These are phyloP conservation scores for Fusarium nurragi DNA, from an alignment of 2,329 filamentous ascomycete species.

Conservation along the genomic window DNA sequence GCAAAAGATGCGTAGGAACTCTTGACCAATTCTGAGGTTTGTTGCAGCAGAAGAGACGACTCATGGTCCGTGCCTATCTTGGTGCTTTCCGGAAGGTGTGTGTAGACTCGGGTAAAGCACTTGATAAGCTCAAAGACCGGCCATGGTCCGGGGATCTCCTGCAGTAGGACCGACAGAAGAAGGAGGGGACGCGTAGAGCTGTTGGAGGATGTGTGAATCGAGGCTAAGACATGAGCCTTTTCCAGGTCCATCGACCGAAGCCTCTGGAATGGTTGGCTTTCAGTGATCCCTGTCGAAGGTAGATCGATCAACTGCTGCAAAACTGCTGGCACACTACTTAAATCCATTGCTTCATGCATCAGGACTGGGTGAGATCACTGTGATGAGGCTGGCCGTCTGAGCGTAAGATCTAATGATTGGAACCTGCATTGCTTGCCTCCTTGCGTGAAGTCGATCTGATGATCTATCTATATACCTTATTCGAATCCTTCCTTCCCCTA, in stretches of 20 bases:
- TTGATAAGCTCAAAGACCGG: constrained; percentile 9
- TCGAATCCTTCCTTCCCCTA: neutral
- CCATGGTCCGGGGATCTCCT: neutral
- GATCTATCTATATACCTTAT: neutral
- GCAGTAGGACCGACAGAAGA: neutral
- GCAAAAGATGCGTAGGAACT: constrained; percentile 1
- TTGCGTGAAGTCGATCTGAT: neutral
- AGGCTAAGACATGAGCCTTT: neutral
- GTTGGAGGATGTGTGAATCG: neutral
- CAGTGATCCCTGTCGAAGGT: neutral
- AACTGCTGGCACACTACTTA: neutral
- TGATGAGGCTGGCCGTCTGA: neutral
- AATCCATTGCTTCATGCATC: neutral
- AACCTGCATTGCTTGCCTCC: neutral
- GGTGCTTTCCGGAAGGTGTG: neutral
- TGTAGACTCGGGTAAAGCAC: constrained; percentile 1
- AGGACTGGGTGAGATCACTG: too few species aligned
- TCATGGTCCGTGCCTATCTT: neutral
- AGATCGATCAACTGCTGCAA: neutral
- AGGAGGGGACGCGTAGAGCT: neutral
- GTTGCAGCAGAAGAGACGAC: neutral
- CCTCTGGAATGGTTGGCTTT: neutral
- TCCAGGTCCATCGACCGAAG: neutral
- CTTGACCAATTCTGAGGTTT: neutral
- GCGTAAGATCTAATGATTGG: neutral